Conservation (phyloP, 2,329 filamentous ascomycete species). For the Colletotrichum scovillei region DNA sequence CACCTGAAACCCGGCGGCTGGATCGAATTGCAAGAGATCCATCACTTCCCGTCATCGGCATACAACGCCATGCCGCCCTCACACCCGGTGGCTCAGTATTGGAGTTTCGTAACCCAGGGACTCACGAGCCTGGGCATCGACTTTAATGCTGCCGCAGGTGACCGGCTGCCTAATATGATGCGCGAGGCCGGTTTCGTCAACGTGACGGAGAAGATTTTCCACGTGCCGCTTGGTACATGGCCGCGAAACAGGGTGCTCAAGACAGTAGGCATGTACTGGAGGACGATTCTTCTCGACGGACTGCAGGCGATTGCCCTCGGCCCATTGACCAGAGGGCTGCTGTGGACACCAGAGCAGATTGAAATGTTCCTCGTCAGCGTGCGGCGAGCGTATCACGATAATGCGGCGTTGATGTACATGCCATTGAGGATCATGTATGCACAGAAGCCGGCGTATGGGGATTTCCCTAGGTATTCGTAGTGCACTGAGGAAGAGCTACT, state of each 20-base stretch:
- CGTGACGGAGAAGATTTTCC: slow-evolving; percentile 60
- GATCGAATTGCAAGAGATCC: slow-evolving; percentile 66
- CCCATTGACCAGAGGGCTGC: slow-evolving; percentile 61
- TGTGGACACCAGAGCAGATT: slow-evolving; percentile 60
- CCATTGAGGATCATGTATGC: slow-evolving; percentile 66
- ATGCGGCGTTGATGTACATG: slow-evolving; percentile 62
- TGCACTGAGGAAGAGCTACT: neutral
- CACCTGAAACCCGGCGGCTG: slow-evolving; percentile 66
- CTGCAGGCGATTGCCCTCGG: slow-evolving; percentile 63
- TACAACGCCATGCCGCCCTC: slow-evolving; percentile 50
- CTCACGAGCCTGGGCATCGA: slow-evolving; percentile 58
- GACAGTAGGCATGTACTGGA: slow-evolving; percentile 63
- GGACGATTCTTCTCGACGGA: slow-evolving; percentile 61
- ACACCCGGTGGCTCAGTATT: slow-evolving; percentile 59
- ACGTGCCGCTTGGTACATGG: slow-evolving; percentile 67
- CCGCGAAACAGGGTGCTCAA: slow-evolving; percentile 63
- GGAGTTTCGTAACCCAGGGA: slow-evolving; percentile 57
- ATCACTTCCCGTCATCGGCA: slow-evolving; percentile 59
- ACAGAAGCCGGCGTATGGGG: slow-evolving; percentile 55
- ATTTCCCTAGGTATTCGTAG: neutral
- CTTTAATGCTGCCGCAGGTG: slow-evolving; percentile 55
- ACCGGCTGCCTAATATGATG: slow-evolving; percentile 56
- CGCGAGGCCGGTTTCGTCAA: slow-evolving; percentile 63
- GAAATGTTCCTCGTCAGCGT: slow-evolving; percentile 61
- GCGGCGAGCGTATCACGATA: slow-evolving; percentile 59